Conservation (phyloP, 2,329 filamentous ascomycete genomes). For the Hypoxylon sp. region DNA sequence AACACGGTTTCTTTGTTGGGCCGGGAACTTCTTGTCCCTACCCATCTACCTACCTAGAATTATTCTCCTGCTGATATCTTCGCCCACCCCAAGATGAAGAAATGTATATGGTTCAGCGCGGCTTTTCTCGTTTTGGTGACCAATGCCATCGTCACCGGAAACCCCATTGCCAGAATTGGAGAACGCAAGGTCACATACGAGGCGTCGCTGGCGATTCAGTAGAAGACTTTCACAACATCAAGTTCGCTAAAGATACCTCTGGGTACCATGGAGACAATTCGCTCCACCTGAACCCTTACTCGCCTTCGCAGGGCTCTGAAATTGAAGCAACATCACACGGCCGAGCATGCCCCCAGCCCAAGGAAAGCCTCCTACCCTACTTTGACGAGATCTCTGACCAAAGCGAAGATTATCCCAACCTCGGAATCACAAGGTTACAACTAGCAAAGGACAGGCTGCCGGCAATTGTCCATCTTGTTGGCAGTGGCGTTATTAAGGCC, state of each 20-base stretch:
- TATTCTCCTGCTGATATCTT: no score
- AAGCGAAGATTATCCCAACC: constrained; percentile 50
- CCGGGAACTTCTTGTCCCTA: no score
- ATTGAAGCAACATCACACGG: constrained; percentile 46
- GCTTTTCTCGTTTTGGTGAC: no score
- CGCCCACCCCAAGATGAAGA: no score
- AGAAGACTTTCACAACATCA: constrained; percentile 49
- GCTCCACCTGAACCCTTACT: constrained; percentile 48
- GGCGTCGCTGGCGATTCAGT: constrained; percentile 25
- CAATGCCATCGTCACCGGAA: no score
- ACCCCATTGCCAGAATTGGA: no score
- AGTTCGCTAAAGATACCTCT: constrained; percentile 49
- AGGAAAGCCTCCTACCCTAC: constrained; percentile 44
- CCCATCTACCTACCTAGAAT: no score
- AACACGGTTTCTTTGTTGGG: no score
- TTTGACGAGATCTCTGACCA: constrained; percentile 44
- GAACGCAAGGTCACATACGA: constrained; percentile 4
- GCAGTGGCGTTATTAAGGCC: constrained; percentile 49
- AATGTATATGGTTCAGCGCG: no score
- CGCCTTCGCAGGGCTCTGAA: constrained; percentile 39
- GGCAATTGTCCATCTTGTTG: constrained; percentile 47
- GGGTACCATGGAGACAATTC: constrained; percentile 45
- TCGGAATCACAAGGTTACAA: constrained; percentile 48
- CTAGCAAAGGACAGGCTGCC: constrained; percentile 42
- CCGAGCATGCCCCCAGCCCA: constrained; percentile 48